A percentile compares a stretch with the other conserved stretches of the same genome.
phyloP scores from a whole-genome alignment of 257 asterid species.

The Solanum appendiculatum region DNA sequence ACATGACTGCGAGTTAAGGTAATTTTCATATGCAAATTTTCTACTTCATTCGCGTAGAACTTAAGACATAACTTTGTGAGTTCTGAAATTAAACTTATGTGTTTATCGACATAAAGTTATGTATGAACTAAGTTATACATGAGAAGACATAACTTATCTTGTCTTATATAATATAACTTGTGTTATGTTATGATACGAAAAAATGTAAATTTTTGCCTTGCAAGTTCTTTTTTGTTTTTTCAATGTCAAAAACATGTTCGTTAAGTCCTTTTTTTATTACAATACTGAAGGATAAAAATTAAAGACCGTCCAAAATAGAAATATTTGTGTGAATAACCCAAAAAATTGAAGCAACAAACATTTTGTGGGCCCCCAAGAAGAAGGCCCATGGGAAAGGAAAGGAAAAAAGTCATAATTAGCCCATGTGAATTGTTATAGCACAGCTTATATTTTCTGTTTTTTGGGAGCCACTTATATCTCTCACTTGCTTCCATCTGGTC shows the following conservation, averaged over 20 bases:
- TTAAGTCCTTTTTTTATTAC: no score
- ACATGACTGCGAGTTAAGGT: neutral
- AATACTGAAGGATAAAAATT: neutral
- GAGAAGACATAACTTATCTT: no score
- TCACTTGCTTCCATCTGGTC: neutral
- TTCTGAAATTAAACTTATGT: no score
- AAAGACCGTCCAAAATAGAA: rapidly evolving
- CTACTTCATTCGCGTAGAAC: neutral
- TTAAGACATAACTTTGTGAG: no score
- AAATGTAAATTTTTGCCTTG: neutral
- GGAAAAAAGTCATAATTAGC: neutral
- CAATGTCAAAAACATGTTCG: no score
- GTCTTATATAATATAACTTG: neutral
- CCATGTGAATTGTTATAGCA: neutral
- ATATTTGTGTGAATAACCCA: neutral
- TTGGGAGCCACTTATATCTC: neutral
- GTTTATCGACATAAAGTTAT: no score
- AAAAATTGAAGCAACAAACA: neutral
- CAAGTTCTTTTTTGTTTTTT: neutral
- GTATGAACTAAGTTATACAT: no score
- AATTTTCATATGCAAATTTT: neutral
- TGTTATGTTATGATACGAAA: no score
- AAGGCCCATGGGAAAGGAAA: neutral
- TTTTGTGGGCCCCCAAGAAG: neutral
- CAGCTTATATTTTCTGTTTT: neutral